phyloP scores from a whole-genome alignment of 139 green algal species.

The Auxenochlorella pyrenoidosa region DNA sequence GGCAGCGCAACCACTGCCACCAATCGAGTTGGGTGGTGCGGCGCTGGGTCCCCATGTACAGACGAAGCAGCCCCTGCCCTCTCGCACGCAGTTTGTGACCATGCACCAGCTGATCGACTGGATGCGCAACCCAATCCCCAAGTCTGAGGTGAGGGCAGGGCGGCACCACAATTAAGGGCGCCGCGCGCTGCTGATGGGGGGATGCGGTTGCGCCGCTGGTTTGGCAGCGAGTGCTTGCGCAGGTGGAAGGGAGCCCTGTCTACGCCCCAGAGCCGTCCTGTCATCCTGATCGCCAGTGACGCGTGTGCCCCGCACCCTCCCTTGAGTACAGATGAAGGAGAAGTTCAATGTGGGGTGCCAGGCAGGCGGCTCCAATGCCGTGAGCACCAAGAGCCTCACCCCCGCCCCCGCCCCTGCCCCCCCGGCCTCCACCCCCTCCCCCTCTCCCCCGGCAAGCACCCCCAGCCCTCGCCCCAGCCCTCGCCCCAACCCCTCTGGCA shows the following conservation, averaged over 20 bases:
- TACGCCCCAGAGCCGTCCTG: too few relatives aligned
- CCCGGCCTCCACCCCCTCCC: background rate
- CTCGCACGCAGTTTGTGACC: conserved; percentile 29
- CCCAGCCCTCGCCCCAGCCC: too few relatives aligned
- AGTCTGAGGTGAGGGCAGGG: background rate
- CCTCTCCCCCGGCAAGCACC: background rate
- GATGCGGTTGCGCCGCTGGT: too few relatives aligned
- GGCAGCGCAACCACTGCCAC: too few relatives aligned
- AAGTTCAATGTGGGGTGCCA: conserved; percentile 32
- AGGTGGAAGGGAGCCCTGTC: too few relatives aligned
- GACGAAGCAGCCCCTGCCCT: background rate
- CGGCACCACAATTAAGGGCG: background rate
- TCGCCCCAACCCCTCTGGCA: background rate
- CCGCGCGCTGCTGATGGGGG: too few relatives aligned
- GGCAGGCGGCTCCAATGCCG: conserved; percentile 3
- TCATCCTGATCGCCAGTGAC: too few relatives aligned
- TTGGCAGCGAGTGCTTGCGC: too few relatives aligned
- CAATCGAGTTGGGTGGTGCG: too few relatives aligned
- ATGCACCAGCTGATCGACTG: conserved; percentile 41
- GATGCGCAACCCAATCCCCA: conserved; percentile 35
- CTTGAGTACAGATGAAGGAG: conserved; percentile 14
- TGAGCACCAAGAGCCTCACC: background rate
- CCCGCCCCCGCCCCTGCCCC: background rate
- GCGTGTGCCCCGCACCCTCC: too few relatives aligned
- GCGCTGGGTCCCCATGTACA: too few relatives aligned